These are phyloP conservation scores for Nephromyces sp. DNA, from an alignment of 169 alveolate genomes.

Conservation along the genomic window DNA sequence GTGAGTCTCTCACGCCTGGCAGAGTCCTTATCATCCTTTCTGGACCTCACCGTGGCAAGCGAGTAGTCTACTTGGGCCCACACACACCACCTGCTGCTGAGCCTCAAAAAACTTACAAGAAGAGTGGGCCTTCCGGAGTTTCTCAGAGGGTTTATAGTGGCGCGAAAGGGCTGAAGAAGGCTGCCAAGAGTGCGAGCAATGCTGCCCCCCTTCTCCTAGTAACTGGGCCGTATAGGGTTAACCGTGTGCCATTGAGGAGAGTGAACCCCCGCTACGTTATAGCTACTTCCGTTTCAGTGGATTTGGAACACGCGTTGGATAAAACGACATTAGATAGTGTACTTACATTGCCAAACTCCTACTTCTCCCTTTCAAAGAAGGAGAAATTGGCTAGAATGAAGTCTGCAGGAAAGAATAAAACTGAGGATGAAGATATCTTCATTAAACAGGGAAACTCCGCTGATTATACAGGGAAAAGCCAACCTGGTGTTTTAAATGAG, in stretches of 20 bases:
- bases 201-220: constrained; percentile 85
- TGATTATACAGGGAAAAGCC: too few relatives aligned
- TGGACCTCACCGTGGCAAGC: constrained; percentile 92
- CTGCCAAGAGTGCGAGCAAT: too few relatives aligned
- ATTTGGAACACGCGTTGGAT: too few relatives aligned
- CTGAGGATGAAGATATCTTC: too few relatives aligned
- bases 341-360: background rate
- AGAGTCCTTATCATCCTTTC: constrained; percentile 85
- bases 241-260: constrained; percentile 95
- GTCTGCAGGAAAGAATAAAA: background rate
- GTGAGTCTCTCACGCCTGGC: constrained; percentile 37
- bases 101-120: too few relatives aligned
- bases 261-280: constrained; percentile 88
- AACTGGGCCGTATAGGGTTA: constrained; percentile 91
- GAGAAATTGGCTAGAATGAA: background rate
- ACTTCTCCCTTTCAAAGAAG: background rate
- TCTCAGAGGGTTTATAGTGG: too few relatives aligned
- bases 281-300: constrained; percentile 86
- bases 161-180: too few relatives aligned
- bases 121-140: constrained; percentile 78
- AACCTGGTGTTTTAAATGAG: too few relatives aligned
- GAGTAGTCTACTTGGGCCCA: constrained; percentile 90
- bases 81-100: too few relatives aligned
- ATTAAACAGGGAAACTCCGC: too few relatives aligned
- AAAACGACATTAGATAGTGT: background rate